Conservation (phyloP, 2,329 filamentous ascomycete genomes). For the Macrophomina tecta region DNA sequence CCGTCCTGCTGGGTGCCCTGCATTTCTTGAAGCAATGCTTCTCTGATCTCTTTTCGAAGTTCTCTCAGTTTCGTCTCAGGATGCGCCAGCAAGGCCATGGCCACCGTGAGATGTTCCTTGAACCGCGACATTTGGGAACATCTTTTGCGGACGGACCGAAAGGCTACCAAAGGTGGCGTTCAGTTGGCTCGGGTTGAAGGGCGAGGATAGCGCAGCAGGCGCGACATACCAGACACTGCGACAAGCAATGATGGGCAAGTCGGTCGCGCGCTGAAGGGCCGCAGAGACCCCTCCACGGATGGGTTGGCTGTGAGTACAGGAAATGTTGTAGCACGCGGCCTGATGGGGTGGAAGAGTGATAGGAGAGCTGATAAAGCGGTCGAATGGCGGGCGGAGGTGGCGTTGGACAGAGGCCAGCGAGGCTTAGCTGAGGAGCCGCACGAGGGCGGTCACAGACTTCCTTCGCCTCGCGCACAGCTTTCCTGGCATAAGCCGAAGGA, state of each 20-base stretch:
- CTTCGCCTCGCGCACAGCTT: background rate
- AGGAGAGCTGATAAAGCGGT: background rate
- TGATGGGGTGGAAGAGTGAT: background rate
- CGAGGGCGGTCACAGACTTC: background rate
- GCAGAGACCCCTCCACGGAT: background rate
- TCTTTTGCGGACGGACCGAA: background rate
- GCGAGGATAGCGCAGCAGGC: background rate
- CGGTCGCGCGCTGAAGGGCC: background rate
- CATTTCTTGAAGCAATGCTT: background rate
- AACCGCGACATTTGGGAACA: constrained; percentile 49
- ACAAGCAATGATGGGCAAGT: background rate
- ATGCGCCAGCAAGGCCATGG: background rate
- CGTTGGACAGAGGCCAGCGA: background rate
- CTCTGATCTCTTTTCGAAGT: background rate
- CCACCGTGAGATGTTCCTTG: background rate
- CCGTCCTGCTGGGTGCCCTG: background rate
- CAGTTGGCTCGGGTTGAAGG: background rate
- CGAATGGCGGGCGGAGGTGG: background rate
- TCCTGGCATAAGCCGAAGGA: constrained; percentile 3
- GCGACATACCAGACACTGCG: background rate
- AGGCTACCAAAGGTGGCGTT: background rate
- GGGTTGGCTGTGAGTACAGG: background rate
- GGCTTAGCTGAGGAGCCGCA: constrained; percentile 2
- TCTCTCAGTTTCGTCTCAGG: background rate
- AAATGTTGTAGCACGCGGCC: background rate